Percentiles rank a stretch among this genome's conserved stretches.
phyloP scores from a whole-genome alignment of 202 grass and related monocot species.

The Dendrocalamus latiflorus region DNA sequence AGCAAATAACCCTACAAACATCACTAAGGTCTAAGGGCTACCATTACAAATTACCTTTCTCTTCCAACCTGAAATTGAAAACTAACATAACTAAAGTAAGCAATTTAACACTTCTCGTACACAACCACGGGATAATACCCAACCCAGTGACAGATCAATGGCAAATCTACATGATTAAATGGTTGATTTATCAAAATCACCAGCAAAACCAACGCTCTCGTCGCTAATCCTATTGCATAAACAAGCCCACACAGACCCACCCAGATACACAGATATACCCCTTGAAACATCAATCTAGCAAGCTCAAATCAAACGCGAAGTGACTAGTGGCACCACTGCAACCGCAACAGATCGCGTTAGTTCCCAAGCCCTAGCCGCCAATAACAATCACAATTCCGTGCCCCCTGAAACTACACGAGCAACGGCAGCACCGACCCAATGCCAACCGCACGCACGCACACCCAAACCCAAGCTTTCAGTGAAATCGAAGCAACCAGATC shows the following conservation, averaged over 20 bases:
- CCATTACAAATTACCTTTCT: not conserved
- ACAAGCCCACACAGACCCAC: not conserved
- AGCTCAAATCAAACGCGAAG: not conserved
- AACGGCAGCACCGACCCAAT: no score
- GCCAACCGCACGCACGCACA: no score
- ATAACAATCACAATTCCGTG: no score
- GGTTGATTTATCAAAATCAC: no score
- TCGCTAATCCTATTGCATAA: not conserved
- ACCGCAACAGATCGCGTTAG: not conserved
- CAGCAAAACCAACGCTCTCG: not conserved
- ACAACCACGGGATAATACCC: not conserved
- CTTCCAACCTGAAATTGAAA: not conserved
- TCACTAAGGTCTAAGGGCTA: not conserved
- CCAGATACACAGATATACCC: not conserved
- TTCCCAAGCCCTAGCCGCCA: no score
- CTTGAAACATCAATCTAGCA: not conserved
- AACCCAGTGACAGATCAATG: not conserved
- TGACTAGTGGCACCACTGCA: not conserved
- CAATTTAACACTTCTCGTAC: not conserved
- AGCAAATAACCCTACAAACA: not conserved
- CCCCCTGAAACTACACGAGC: no score
- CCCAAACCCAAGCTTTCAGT: no score
- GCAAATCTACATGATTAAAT: no score
- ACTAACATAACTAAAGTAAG: not conserved
- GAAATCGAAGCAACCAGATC: no score